Base-by-base conservation (phyloP, 306 rosid genomes). In the Cicer pinnatifidum region DNA sequence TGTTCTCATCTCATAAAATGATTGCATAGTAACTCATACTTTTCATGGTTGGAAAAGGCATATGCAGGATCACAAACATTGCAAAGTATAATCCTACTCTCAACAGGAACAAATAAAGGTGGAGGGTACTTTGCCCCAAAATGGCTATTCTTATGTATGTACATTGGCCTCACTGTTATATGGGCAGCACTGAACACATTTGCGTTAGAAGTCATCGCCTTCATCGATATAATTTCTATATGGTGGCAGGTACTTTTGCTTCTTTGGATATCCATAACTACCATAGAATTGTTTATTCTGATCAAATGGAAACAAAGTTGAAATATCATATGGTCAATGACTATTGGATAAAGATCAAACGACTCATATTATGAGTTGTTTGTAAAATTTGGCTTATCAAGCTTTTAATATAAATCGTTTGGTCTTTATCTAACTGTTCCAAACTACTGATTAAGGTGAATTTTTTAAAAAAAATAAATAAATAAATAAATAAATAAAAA, bases 161-260 rank as follows among this genome's bases (percentile, higher is more conserved):
- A 91, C 77, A 82, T 84, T 16, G 93, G 89, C 83, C 88, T 91
- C 74, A 91, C 97, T 54, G 9, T 89, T 50, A 86, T 88, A 57
- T 91, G 97, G 97, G 97, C 97, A 35, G 75, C 84, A 46, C 91
- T 91, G 53, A 91, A 91, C 86, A 91, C 97, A 5, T 91, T 89
- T 56, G 93, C 96, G 0, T 75, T 91, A 11, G 87, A 91, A 81
- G 96, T 91, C 15, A 88, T 91, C 46, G 97, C 97, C 43, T 83
- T 89, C 50, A 85, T 91, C 15, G 93, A 88, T 52, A 62, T 91
- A 12, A 87, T 91, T 66, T 91, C 97, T 11, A 91, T 91, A 58
- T 91, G 96, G 97, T 91, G 97, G 96, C 96, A 91, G 97, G 97
- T 91, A 86, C 40, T 58, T 28, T 54, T 68, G 40, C 66, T 57